These are phyloP conservation scores for Bondarzewia mesenterica DNA, from an alignment of 1,284 basidiomycete species.

Conservation along the genomic window DNA sequence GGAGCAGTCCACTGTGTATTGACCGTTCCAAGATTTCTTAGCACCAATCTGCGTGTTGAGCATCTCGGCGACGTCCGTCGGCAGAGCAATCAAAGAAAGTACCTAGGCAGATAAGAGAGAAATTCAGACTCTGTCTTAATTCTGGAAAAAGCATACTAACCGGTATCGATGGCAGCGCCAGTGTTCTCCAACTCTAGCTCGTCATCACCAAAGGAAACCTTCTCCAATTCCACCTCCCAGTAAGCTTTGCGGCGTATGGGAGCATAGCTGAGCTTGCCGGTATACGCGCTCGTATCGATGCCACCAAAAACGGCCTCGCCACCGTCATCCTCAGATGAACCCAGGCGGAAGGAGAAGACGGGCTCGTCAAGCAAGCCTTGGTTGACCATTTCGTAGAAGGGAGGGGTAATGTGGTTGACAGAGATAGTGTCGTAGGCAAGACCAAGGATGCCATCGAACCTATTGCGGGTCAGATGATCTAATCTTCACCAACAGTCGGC, in stretches of 20 bases:
- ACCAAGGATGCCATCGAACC: constrained; percentile 95
- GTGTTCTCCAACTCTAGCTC: constrained; percentile 82
- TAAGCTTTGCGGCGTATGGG: constrained; percentile 96
- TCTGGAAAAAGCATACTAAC: constrained; percentile 30
- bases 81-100: constrained; percentile 88
- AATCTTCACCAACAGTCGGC: not conserved
- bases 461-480: constrained; percentile 21
- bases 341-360: constrained; percentile 94
- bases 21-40: constrained; percentile 89
- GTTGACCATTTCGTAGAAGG: constrained; percentile 93
- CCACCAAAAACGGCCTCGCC: constrained; percentile 95
- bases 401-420: constrained; percentile 90
- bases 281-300: constrained; percentile 75
- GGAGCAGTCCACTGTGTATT: constrained; percentile 88
- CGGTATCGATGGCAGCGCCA: constrained; percentile 95
- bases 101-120: constrained; percentile 33
- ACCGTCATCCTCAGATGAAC: constrained; percentile 80
- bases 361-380: constrained; percentile 78
- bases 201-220: constrained; percentile 80
- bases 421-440: constrained; percentile 95
- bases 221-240: constrained; percentile 95
- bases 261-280: constrained; percentile 80
- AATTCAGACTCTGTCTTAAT: constrained; percentile 5
- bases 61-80: constrained; percentile 95
- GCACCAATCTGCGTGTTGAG: constrained; percentile 95